A percentile compares a stretch with the other conserved stretches of the same genome.
These are phyloP conservation scores for Macrolepiota albuminosa DNA, from an alignment of 768 basidiomycete genomes.

Conservation along the genomic window DNA sequence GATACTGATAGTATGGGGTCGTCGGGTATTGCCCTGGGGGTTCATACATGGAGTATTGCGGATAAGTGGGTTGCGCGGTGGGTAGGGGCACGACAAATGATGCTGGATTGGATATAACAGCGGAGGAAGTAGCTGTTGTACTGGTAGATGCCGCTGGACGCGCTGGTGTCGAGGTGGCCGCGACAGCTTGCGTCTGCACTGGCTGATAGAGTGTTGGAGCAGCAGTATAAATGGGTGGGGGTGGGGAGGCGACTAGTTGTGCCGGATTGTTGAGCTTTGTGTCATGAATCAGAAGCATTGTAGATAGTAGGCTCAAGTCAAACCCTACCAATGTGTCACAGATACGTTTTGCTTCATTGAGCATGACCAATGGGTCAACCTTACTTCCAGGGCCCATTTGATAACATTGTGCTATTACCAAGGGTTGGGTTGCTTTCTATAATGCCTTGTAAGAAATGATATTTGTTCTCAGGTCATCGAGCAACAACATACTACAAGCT, in stretches of 20 bases:
- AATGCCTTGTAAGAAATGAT: slow-evolving; percentile 10
- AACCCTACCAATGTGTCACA: slow-evolving; percentile 68
- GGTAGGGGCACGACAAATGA: slow-evolving; percentile 71
- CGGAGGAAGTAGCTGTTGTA: slow-evolving; percentile 30
- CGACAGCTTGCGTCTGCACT: slow-evolving; percentile 19
- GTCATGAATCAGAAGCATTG: slow-evolving; percentile 2
- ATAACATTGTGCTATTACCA: slow-evolving; percentile 79
- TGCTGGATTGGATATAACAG: slow-evolving; percentile 65
- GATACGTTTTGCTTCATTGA: slow-evolving; percentile 70
- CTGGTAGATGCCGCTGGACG: slow-evolving; percentile 25
- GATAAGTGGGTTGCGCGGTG: slow-evolving; percentile 36
- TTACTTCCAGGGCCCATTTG: slow-evolving; percentile 65
- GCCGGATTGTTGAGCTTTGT: slow-evolving; percentile 69
- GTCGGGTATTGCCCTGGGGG: slow-evolving; percentile 48
- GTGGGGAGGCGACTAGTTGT: slow-evolving; percentile 61
- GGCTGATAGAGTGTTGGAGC: slow-evolving; percentile 40
- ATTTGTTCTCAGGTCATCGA: slow-evolving; percentile 6
- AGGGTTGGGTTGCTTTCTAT: slow-evolving; percentile 56
- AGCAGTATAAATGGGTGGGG: slow-evolving; percentile 51
- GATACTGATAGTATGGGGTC: slow-evolving; percentile 59
- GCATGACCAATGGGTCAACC: slow-evolving; percentile 70
- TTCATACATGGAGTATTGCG: slow-evolving; percentile 40
- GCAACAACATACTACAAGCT: slow-evolving; percentile 68
- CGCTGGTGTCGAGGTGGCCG: slow-evolving; percentile 25
- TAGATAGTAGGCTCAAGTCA: not conserved